These are phyloP conservation scores for Talaromyces sp. DNA, from an alignment of 2,329 filamentous ascomycete species.

Conservation along the genomic window DNA sequence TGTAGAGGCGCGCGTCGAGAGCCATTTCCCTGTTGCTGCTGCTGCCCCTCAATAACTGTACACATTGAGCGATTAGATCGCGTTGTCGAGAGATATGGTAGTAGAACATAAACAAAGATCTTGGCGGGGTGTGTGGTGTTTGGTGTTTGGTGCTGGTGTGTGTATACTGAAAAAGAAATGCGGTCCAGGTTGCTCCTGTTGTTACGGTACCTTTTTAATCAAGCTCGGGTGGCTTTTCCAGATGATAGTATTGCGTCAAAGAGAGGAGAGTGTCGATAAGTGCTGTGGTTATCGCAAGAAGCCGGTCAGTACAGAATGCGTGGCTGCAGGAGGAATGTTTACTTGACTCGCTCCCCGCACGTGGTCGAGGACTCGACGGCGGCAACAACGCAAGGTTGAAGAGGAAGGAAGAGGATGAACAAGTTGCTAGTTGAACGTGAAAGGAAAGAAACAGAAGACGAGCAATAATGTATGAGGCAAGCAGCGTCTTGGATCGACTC, in stretches of 20 bases:
- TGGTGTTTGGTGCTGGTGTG: not conserved
- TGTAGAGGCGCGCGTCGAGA: conserved; percentile 37
- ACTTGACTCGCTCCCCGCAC: not conserved
- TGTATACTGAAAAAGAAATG: conserved; percentile 5
- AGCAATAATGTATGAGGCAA: not conserved
- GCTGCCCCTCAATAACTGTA: conserved; percentile 33
- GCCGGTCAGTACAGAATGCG: not conserved
- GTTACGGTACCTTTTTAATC: conserved; percentile 13
- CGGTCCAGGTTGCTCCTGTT: conserved; percentile 4
- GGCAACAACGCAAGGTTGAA: not conserved
- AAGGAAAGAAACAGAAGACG: not conserved
- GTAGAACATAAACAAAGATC: conserved; percentile 34
- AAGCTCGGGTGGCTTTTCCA: not conserved
- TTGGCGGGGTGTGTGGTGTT: not conserved
- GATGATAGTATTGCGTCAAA: not conserved
- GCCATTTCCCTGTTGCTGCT: conserved; percentile 32
- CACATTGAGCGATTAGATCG: conserved; percentile 33
- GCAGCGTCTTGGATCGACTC: not conserved
- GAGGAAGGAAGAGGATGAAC: not conserved
- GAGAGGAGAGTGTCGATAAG: not conserved
- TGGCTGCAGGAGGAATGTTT: not conserved
- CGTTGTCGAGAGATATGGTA: conserved; percentile 33
- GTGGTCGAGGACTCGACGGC: not conserved
- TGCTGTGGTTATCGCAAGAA: not conserved
- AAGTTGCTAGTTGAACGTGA: not conserved